phyloP scores from a whole-genome alignment of 2,329 filamentous ascomycete species.

The Epichloe brachyelytri region DNA sequence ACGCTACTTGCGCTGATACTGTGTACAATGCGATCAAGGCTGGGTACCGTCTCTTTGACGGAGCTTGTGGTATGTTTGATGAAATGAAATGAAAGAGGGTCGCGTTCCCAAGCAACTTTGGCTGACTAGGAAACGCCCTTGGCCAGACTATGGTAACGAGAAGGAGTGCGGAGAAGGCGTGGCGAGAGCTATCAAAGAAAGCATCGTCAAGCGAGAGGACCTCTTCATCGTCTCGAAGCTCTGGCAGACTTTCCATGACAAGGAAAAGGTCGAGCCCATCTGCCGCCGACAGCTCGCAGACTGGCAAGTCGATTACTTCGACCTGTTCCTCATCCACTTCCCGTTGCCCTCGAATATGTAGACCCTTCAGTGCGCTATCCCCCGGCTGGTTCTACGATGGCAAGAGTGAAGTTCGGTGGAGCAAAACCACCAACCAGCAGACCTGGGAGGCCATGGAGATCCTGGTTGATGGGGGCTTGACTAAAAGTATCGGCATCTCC shows the following conservation, averaged over 20 bases:
- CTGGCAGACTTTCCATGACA: conserved; percentile 85
- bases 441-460: conserved; percentile 74
- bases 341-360: conserved; percentile 73
- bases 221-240: conserved; percentile 90
- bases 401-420: conserved; percentile 44
- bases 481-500: conserved; percentile 64
- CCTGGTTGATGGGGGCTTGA: conserved; percentile 55
- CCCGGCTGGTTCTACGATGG: conserved; percentile 63
- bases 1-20: conserved; percentile 57
- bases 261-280: conserved; percentile 63
- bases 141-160: conserved; percentile 65
- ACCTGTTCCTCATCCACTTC: conserved; percentile 84
- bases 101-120: background rate
- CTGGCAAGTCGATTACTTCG: conserved; percentile 81
- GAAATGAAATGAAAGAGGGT: background rate
- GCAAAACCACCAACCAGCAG: conserved; percentile 62
- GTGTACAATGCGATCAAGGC: conserved; percentile 64
- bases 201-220: conserved; percentile 69
- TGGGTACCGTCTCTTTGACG: conserved; percentile 48
- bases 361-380: conserved; percentile 69
- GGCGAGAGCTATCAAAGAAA: conserved; percentile 66
- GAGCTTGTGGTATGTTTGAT: conserved; percentile 29
- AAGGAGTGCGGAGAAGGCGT: conserved; percentile 65
- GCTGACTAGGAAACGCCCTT: background rate
- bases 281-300: conserved; percentile 64